Base-by-base conservation (phyloP, 2,329 filamentous ascomycete genomes). In the Nannizzia gypsea region DNA sequence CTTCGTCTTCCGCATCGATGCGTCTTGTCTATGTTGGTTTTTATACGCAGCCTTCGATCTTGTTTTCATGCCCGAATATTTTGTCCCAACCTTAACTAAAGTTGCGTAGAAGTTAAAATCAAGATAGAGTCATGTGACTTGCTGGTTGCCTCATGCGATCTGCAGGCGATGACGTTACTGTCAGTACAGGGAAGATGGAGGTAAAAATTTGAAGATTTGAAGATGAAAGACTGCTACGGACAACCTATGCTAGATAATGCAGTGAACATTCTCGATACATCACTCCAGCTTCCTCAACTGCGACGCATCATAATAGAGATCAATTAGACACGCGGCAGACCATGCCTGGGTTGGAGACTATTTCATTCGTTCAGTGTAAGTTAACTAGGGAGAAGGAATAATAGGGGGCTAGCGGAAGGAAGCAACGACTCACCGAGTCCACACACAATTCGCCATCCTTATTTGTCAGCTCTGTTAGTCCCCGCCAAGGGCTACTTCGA, bases 311-410 rank as follows among this genome's bases (percentile, higher is more conserved):
- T 96, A 91, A 76, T 96, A 99, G 64, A 99, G 75, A 76, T 99
- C 93, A 68, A 99, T 89, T 69, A 99, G 78, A 72, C 93, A 97
- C 22, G 89, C 88, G 31, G 93, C 89, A 58, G 90, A 96, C 93
- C 93, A 99, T 58, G 93, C 88, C 74, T 99, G 93, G 0, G 93
- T 96, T 26, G 93, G 93, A 58, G 87, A 93, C 85, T 93, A 70
- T 56, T 60, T 66, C 65, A 62, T 48, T 56, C 9, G 31, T 36
- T 36, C n/a, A 36, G 31, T 36, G 61, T 50, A 24, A 48, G 42
- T 52, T 26, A 22, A 28, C 46, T 3, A n/a, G 24, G 48, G 26
- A 20, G 1, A 6, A 13, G 3, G 34, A 15, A n/a, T 55, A 17
- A 52, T 20, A 40, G 28, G 56, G 46, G 56, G n/a, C n/a, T n/a